Conservation (phyloP, 2,329 filamentous ascomycete species). For the Rhinocladiella similis region DNA sequence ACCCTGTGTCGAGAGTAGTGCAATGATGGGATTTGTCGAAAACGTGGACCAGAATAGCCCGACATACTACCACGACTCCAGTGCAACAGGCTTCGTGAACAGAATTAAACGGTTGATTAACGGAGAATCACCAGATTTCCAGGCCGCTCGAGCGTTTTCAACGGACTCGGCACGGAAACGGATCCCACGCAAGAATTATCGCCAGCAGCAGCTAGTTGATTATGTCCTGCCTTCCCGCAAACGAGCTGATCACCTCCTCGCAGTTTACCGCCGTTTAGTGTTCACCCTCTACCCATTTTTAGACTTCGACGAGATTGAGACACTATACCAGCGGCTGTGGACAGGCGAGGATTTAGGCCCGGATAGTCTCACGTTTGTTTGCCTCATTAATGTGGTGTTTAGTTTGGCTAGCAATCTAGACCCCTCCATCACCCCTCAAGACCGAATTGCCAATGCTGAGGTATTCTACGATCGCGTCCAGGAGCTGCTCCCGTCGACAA, state of each 20-base stretch:
- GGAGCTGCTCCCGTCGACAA: conserved; percentile 42
- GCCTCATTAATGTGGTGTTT: conserved; percentile 49
- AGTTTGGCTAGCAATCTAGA: conserved; percentile 47
- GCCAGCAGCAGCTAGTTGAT: too few relatives aligned
- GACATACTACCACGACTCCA: conserved; percentile 6
- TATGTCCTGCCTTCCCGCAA: conserved; percentile 15
- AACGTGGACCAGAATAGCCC: neutral
- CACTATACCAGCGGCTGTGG: conserved; percentile 40
- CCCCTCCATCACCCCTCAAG: conserved; percentile 41
- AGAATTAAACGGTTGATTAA: conserved; percentile 12
- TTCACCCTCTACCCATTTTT: conserved; percentile 11
- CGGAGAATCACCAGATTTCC: neutral
- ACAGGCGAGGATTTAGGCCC: conserved; percentile 13
- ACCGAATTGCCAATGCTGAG: conserved; percentile 43
- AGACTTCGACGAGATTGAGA: conserved; percentile 39
- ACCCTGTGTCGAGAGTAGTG: neutral
- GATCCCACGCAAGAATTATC: too few relatives aligned
- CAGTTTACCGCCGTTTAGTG: conserved; percentile 9
- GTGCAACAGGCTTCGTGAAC: conserved; percentile 16
- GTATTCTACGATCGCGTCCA: conserved; percentile 47
- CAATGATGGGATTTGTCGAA: conserved; percentile 17
- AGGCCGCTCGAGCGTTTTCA: neutral
- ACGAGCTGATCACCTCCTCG: conserved; percentile 9
- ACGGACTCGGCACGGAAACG: too few relatives aligned
- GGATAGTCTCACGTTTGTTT: conserved; percentile 46